Evolutionary conservation across 23 red algal species (phyloP).

Genomic region (Gracilaria vermiculophylla): DNA sequence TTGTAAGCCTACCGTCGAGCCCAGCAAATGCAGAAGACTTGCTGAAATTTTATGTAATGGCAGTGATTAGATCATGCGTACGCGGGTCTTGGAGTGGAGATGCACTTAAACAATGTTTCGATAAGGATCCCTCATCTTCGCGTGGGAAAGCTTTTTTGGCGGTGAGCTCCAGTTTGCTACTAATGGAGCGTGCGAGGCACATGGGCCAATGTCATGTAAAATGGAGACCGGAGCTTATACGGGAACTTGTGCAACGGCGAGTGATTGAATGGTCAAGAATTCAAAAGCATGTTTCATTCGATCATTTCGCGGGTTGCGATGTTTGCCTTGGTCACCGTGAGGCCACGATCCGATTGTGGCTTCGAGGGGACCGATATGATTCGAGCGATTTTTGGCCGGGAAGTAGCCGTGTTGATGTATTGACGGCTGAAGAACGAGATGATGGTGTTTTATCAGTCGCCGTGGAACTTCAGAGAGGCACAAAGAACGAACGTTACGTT

Average conservation of each 20-base stretch:
- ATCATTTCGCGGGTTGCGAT: slow-evolving; percentile 25
- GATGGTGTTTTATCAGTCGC: background rate
- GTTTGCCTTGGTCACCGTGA: slow-evolving; percentile 10
- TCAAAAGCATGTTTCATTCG: background rate
- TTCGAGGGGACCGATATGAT: slow-evolving; percentile 7
- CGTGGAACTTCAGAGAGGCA: background rate
- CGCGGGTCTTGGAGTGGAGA: slow-evolving; percentile 19
- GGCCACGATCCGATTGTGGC: background rate
- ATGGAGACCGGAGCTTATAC: background rate
- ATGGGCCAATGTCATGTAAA: slow-evolving; percentile 42
- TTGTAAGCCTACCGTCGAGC: background rate
- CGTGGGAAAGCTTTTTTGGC: slow-evolving; percentile 14
- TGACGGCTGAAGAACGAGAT: background rate
- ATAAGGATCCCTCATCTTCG: slow-evolving; percentile 14
- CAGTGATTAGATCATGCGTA: slow-evolving; percentile 12
- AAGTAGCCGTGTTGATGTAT: slow-evolving; percentile 7
- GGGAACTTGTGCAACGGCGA: slow-evolving; percentile 11
- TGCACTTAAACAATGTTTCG: background rate
- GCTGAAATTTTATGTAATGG: background rate
- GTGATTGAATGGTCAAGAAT: slow-evolving; percentile 4
- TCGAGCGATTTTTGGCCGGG: slow-evolving; percentile 31
- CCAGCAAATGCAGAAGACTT: background rate
- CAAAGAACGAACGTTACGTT: background rate
- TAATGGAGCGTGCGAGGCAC: slow-evolving; percentile 28
- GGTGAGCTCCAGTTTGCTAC: slow-evolving; percentile 8